Evolutionary conservation across 108 stramenopile species (phyloP).

Genomic region (Aureococcus anophagefferens): DNA sequence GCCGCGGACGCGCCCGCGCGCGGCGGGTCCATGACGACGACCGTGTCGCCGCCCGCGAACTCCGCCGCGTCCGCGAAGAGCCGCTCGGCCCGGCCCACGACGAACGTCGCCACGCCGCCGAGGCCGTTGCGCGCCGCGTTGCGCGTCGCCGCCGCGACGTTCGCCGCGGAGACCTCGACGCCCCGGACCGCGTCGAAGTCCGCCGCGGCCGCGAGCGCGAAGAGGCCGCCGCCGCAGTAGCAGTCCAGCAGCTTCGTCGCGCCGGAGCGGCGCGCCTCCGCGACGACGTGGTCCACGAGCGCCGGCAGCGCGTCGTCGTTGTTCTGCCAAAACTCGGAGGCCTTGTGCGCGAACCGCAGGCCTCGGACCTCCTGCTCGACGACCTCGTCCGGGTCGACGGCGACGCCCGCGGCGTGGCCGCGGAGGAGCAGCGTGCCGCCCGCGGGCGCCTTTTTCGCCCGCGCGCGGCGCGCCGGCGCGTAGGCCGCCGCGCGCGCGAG

Average conservation of each 20-base stretch:
- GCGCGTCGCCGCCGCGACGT: constrained; percentile 65
- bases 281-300: constrained; percentile 82
- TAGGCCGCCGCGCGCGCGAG: constrained; percentile 24
- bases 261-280: constrained; percentile 35
- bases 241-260: constrained; percentile 71
- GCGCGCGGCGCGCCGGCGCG: constrained; percentile 39
- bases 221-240: constrained; percentile 93
- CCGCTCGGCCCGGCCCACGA: constrained; percentile 73
- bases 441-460: constrained; percentile 21
- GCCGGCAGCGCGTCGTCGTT: constrained; percentile 79
- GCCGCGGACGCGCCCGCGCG: constrained; percentile 79
- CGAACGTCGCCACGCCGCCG: constrained; percentile 70
- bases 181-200: constrained; percentile 74
- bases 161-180: constrained; percentile 79
- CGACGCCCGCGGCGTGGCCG: constrained; percentile 56
- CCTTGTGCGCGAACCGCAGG: constrained; percentile 63
- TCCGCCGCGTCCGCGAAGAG: constrained; percentile 54
- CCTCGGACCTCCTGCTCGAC: constrained; percentile 26
- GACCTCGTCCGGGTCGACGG: constrained; percentile 67
- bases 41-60: constrained; percentile 68
- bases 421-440: constrained; percentile 78
- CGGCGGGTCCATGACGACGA: constrained; percentile 91
- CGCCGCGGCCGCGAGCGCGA: constrained; percentile 61
- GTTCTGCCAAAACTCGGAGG: constrained; percentile 96
- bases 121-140: constrained; percentile 75